Base-by-base conservation (phyloP, 176 grass and related monocot species). In the Phoenix roebelenii region DNA sequence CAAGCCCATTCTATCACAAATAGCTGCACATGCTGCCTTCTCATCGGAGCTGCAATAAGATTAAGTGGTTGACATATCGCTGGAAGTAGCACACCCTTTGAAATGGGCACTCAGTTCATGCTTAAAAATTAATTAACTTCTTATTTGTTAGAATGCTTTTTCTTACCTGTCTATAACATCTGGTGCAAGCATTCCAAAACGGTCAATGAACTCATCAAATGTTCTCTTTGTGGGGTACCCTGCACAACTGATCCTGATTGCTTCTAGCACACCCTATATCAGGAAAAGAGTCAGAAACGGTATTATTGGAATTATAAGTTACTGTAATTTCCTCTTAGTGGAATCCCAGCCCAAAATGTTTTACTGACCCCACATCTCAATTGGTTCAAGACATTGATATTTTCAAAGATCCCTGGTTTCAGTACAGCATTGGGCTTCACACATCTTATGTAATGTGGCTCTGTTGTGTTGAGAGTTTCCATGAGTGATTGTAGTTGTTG, bases 401-500 rank as follows among this genome's bases (percentile, higher is more conserved):
- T 90, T 72, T 96, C 91, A 56, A 90, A 96, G 25, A 95, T 95
- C 20, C 82, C 82, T 18, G 91, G 91, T 66, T 96, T 96, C 39
- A 96, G 56, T 52, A 96, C 83, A 69, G 62, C 18, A 62, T 96
- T 96, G 59, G 91, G 91, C 69, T 96, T 96, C 52, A 96, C 86
- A 79, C 91, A 96, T 78, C 91, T 83, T 32, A 96, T 90, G 71
- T 96, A 96, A 77, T 96, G 91, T n/a, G 86, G 91, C 67, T 96
- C 86, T 74, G 86, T 96, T 18, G 83, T 90, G 69, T 54, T 96
- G 64, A 96, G 25, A 48, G 86, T 96, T 76, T 96, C 91, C 91
- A 96, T 90, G 18, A 96, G 87, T 25, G 91, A 61, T 85, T 96
- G 91, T 23, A 96, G 72, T 96, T 96, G 91, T 96, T 96, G 91